Conservation (phyloP, 805 yeast species). For the Lachancea mirantina region DNA sequence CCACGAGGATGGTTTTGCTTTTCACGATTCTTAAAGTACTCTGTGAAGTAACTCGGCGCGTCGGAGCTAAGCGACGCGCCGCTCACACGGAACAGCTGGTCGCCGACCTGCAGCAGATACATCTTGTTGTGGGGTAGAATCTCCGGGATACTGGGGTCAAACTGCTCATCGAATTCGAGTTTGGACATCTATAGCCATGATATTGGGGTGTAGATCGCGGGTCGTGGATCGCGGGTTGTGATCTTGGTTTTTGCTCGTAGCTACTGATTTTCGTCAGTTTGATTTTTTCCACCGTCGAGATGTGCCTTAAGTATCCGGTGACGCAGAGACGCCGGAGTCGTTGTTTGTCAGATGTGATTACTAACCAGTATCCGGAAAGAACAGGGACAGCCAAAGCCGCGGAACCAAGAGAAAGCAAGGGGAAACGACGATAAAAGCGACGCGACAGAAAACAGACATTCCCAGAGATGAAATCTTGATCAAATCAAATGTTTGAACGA, state of each 20-base stretch:
- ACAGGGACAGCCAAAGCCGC: too few relatives aligned
- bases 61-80: constrained; percentile 85
- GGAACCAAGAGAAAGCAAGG: not conserved
- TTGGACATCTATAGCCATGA: too few relatives aligned
- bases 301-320: too few relatives aligned
- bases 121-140: constrained; percentile 63
- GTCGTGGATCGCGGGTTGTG: too few relatives aligned
- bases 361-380: too few relatives aligned
- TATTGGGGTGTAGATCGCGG: too few relatives aligned
- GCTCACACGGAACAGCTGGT: constrained; percentile 45
- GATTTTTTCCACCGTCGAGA: too few relatives aligned
- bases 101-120: constrained; percentile 67
- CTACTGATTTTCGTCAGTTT: too few relatives aligned
- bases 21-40: constrained; percentile 40
- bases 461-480: constrained; percentile 1
- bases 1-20: constrained; percentile 1
- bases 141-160: constrained; percentile 40
- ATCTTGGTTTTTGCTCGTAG: too few relatives aligned
- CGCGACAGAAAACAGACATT: not conserved
- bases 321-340: too few relatives aligned
- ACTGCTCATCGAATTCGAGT: too few relatives aligned
- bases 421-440: not conserved
- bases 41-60: constrained; percentile 82
- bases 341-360: too few relatives aligned
- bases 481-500: constrained; percentile 15